Conservation (phyloP, 805 yeast species). For the Zygosaccharomyces kombuchaensis region DNA sequence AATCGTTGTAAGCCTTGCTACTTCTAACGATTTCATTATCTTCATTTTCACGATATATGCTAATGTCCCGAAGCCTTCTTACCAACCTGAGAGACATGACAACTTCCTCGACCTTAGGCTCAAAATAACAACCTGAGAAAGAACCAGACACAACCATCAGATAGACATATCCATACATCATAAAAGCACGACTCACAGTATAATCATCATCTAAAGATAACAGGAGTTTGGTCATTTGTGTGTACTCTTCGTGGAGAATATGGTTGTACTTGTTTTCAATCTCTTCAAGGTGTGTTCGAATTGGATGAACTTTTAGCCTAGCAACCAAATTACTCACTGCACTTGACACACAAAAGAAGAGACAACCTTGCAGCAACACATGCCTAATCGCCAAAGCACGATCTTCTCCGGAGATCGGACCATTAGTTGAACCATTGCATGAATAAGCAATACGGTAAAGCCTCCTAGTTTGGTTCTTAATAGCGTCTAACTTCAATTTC, state of each 20-base stretch:
- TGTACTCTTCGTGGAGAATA: slow-evolving; percentile 14
- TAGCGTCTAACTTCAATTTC: slow-evolving; percentile 17
- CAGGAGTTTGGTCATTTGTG: slow-evolving; percentile 11
- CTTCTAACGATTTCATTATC: slow-evolving; percentile 13
- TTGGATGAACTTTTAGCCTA: slow-evolving; percentile 17
- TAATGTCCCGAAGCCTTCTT: slow-evolving; percentile 11
- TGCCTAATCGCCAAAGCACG: slow-evolving; percentile 13
- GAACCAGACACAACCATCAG: slow-evolving; percentile 12
- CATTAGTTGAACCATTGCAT: background rate
- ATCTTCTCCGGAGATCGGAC: slow-evolving; percentile 11
- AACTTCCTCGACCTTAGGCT: slow-evolving; percentile 12
- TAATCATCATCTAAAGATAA: slow-evolving; percentile 16
- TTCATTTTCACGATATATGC: slow-evolving; percentile 10
- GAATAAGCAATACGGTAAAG: slow-evolving; percentile 20
- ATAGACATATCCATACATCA: slow-evolving; percentile 12
- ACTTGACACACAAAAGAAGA: slow-evolving; percentile 12
- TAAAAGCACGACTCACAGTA: slow-evolving; percentile 17
- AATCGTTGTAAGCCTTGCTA: slow-evolving; percentile 18
- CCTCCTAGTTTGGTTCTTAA: slow-evolving; percentile 21
- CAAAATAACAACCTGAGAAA: slow-evolving; percentile 8
- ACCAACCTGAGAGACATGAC: slow-evolving; percentile 12
- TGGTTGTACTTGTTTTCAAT: slow-evolving; percentile 4
- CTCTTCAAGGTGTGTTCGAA: slow-evolving; percentile 7
- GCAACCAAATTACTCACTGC: slow-evolving; percentile 22
- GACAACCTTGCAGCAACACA: slow-evolving; percentile 17